Percentiles rank a stretch among this genome's conserved stretches.
phyloP scores from a whole-genome alignment of 1,139 yeast species.

The Blastobotrys proliferans region DNA sequence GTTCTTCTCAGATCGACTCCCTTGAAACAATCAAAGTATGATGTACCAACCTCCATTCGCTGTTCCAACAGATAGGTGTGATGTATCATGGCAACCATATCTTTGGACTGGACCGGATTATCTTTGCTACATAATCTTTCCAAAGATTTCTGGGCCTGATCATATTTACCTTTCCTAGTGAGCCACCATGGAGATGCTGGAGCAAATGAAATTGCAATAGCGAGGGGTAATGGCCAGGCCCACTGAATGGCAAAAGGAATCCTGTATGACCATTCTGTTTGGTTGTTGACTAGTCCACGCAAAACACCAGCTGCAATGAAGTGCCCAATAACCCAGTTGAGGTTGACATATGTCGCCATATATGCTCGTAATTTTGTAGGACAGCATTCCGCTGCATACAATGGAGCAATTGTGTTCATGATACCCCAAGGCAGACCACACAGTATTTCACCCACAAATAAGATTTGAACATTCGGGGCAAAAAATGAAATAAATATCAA shows the following conservation, averaged over 20 bases:
- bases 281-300: constrained; percentile 1
- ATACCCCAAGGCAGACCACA: constrained; percentile 47
- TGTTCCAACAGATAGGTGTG: constrained; percentile 45
- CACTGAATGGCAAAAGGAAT: constrained; percentile 54
- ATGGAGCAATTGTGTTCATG: constrained; percentile 41
- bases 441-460: constrained; percentile 43
- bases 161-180: constrained; percentile 39
- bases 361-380: constrained; percentile 43
- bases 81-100: constrained; percentile 38
- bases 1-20: constrained; percentile 52
- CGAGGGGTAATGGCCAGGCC: constrained; percentile 56
- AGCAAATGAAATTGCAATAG: constrained; percentile 46
- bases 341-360: constrained; percentile 37
- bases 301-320: constrained; percentile 25
- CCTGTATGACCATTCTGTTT: constrained; percentile 34
- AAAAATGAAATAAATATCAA: constrained; percentile 44
- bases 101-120: constrained; percentile 36
- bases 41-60: constrained; percentile 31
- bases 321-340: constrained; percentile 45
- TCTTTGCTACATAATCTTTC: constrained; percentile 18
- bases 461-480: constrained; percentile 36
- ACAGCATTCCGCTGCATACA: constrained; percentile 48
- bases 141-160: constrained; percentile 21
- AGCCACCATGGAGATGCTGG: constrained; percentile 60
- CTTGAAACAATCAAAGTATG: constrained; percentile 47